Base-by-base conservation (phyloP, 2,329 filamentous ascomycete species). In the Neopestalotiopsis clavispora region DNA sequence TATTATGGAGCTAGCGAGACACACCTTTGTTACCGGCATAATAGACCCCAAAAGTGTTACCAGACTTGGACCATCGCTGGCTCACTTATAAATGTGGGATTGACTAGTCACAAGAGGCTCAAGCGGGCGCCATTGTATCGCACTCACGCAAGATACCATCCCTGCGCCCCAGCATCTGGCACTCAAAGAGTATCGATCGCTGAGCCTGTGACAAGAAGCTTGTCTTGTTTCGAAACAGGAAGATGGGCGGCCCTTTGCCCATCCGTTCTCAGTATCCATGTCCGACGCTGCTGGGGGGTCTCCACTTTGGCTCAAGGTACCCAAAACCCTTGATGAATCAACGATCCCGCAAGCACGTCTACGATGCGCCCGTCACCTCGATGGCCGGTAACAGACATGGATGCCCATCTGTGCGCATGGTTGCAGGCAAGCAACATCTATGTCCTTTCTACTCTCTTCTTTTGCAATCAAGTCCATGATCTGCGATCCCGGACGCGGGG, bases 181-280 rank as follows among this genome's bases (percentile, higher is more conserved):
- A 4, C 45, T 49, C 42, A 49, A 49, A 49, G 42, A 49, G 42
- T 49, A 49, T 49, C 42, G 42, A 49, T 49, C 42, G 42, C 42
- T 49, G 42, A 13, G 45, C 17, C 20, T 52, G 45, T 52, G n/a
- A n/a, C 45, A 52, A n/a, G 45, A 52, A 52, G 45, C 45, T 52
- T 52, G 45, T 52, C 45, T n/a, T 52, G 45, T 52, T 52, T 52
- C 45, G 45, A 52, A 52, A 52, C 45, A 52, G 45, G 45, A 52
- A 52, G 45, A 52, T 52, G 14, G 60, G 62, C 66, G 66, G 66
- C 45, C 60, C 60, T 13, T 57, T 20, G 9, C 38, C 45, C 32
- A 57, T 32, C 59, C 66, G 66, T 68, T 68, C 66, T 63, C 59
- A 64, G 59, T 60, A 68, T 68, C 66, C 66, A 59, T 68, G 66